Evolutionary conservation across 768 basidiomycete genomes (phyloP).

Genomic region (Pisolithus sp.): DNA sequence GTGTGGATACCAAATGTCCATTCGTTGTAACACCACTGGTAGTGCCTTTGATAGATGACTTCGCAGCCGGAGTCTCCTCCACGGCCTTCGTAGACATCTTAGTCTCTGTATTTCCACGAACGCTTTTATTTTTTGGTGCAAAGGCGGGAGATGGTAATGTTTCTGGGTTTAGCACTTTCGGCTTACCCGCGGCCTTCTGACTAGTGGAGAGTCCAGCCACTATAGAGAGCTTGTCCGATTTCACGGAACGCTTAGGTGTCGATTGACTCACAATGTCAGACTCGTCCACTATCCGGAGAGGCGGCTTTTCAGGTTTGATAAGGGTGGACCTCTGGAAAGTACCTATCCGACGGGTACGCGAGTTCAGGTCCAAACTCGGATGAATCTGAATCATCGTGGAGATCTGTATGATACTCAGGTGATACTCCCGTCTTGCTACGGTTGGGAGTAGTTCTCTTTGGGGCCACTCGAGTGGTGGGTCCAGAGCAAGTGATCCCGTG

Average conservation of each 20-base stretch:
- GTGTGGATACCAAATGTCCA: background rate
- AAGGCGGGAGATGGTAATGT: conserved; percentile 9
- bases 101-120: background rate
- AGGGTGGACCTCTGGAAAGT: conserved; percentile 19
- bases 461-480: background rate
- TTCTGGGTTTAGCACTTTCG: conserved; percentile 11
- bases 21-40: background rate
- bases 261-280: conserved; percentile 5
- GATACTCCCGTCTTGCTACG: background rate
- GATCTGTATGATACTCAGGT: background rate
- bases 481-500: background rate
- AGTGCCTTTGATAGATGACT: background rate
- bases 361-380: conserved; percentile 39
- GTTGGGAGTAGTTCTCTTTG: background rate
- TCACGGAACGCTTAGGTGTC: conserved; percentile 29
- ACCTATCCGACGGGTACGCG: conserved; percentile 10
- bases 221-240: conserved; percentile 34
- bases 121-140: background rate
- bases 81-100: conserved; percentile 11
- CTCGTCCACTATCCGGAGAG: conserved; percentile 2
- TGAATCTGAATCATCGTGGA: conserved; percentile 26
- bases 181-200: conserved; percentile 17
- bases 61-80: background rate
- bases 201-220: conserved; percentile 10
- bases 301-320: conserved; percentile 19